A percentile compares a stretch with the other conserved stretches of the same genome.
phyloP scores from a whole-genome alignment of 768 basidiomycete genomes.

The Hortiboletus flavorubellus region DNA sequence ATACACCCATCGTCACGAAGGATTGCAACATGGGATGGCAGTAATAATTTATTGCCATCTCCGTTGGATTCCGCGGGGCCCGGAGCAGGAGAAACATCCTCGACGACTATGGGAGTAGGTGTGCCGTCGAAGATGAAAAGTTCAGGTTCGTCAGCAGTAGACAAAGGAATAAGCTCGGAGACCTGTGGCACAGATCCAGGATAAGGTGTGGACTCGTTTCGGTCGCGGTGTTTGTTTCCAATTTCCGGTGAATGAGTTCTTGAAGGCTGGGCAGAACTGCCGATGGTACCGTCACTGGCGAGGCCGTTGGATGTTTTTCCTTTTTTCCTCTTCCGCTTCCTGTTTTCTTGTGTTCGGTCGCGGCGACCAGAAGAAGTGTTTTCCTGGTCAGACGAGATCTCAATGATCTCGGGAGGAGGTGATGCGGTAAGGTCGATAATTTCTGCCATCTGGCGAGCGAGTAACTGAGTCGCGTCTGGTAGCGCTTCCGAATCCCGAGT shows the following conservation, averaged over 20 bases:
- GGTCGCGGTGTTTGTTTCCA: slow-evolving; percentile 2
- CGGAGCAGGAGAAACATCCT: slow-evolving; percentile 6
- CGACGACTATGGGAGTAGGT: slow-evolving; percentile 37
- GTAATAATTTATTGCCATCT: slow-evolving; percentile 37
- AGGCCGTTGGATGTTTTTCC: slow-evolving; percentile 19
- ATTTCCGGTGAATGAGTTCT: slow-evolving; percentile 18
- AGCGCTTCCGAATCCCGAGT: too few species aligned
- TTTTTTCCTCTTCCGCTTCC: slow-evolving; percentile 29
- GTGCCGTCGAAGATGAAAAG: slow-evolving; percentile 52
- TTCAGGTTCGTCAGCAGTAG: slow-evolving; percentile 13
- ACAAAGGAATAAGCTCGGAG: slow-evolving; percentile 14
- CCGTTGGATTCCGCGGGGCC: slow-evolving; percentile 19
- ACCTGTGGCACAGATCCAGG: slow-evolving; percentile 42
- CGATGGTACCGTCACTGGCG: slow-evolving; percentile 7
- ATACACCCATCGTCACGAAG: slow-evolving; percentile 32
- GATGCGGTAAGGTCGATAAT: slow-evolving; percentile 35
- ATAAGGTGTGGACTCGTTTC: slow-evolving; percentile 15
- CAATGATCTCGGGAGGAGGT: slow-evolving; percentile 28
- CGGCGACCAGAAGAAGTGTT: background rate
- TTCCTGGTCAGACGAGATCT: slow-evolving; percentile 29
- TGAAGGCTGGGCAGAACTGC: slow-evolving; percentile 18
- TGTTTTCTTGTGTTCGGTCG: slow-evolving; percentile 13
- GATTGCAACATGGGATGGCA: slow-evolving; percentile 71
- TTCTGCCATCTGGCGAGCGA: slow-evolving; percentile 22
- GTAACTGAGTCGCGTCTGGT: too few species aligned